phyloP scores from a whole-genome alignment of 805 yeast genomes.

The Ogataea minuta region DNA sequence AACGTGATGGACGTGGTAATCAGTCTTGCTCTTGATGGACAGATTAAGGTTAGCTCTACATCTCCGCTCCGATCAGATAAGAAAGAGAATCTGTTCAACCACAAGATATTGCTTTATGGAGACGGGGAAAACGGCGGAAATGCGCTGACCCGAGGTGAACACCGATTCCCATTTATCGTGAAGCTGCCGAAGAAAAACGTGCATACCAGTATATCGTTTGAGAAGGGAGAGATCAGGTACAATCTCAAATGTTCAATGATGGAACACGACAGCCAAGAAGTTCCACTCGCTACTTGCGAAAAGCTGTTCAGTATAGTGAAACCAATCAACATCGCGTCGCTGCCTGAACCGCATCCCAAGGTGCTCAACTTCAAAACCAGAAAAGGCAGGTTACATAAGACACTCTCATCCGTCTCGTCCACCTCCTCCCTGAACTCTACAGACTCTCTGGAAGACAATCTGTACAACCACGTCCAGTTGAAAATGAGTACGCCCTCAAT shows the following conservation, averaged over 20 bases:
- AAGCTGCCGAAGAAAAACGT: conserved; percentile 73
- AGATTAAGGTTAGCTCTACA: conserved; percentile 53
- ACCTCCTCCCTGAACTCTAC: conserved; percentile 44
- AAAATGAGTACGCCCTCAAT: conserved; percentile 50
- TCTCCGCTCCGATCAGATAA: conserved; percentile 49
- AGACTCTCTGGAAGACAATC: conserved; percentile 16
- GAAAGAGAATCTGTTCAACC: conserved; percentile 54
- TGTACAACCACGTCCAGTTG: conserved; percentile 26
- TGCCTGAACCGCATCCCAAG: conserved; percentile 68
- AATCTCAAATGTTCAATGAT: conserved; percentile 39
- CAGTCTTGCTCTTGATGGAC: conserved; percentile 54
- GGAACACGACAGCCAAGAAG: conserved; percentile 24
- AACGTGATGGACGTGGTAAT: conserved; percentile 54
- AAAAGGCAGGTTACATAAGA: conserved; percentile 36
- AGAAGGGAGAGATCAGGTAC: conserved; percentile 79
- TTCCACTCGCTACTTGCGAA: conserved; percentile 47
- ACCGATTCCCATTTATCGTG: conserved; percentile 81
- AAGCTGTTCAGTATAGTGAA: conserved; percentile 58
- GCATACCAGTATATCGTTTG: conserved; percentile 75
- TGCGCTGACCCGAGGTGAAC: conserved; percentile 74
- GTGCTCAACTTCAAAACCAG: conserved; percentile 56
- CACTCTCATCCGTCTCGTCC: conserved; percentile 41
- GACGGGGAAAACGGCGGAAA: conserved; percentile 23
- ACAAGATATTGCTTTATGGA: conserved; percentile 60
- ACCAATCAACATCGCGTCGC: conserved; percentile 69